phyloP scores from a whole-genome alignment of 345 rosid genomes.

The Eucalyptus tenuipes region DNA sequence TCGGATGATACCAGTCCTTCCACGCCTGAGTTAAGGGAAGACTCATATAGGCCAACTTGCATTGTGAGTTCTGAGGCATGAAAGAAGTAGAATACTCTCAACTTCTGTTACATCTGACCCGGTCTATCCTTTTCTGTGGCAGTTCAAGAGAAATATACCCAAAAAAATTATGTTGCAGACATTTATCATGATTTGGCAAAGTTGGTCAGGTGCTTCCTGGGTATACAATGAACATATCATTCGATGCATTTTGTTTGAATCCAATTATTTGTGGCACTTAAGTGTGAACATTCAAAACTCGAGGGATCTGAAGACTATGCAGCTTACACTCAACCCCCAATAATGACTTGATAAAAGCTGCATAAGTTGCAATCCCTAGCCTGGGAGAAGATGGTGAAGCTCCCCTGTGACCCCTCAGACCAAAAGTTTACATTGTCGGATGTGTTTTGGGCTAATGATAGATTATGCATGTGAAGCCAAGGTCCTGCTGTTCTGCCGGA shows the following conservation, averaged over 20 bases:
- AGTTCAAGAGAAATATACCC: slow-evolving; percentile 70
- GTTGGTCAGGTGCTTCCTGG: slow-evolving; percentile 27
- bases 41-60: not conserved
- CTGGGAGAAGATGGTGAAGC: not conserved
- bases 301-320: not conserved
- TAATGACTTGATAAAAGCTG: not conserved
- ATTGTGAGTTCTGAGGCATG: not conserved
- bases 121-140: slow-evolving; percentile 6
- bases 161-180: slow-evolving; percentile 38
- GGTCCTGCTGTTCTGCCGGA: too few relatives aligned
- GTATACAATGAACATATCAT: not conserved
- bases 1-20: slow-evolving; percentile 64
- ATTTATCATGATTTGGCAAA: slow-evolving; percentile 65
- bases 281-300: not conserved
- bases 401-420: not conserved
- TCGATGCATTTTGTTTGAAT: not conserved
- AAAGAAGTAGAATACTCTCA: not conserved
- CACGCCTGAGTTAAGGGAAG: slow-evolving; percentile 66
- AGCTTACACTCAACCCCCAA: not conserved
- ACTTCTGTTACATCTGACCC: not conserved
- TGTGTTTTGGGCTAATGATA: too few relatives aligned
- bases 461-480: too few relatives aligned
- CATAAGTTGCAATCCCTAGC: not conserved
- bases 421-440: too few relatives aligned
- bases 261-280: not conserved